phyloP scores from a whole-genome alignment of 441 rosid species.

The Eruca vesicaria region DNA sequence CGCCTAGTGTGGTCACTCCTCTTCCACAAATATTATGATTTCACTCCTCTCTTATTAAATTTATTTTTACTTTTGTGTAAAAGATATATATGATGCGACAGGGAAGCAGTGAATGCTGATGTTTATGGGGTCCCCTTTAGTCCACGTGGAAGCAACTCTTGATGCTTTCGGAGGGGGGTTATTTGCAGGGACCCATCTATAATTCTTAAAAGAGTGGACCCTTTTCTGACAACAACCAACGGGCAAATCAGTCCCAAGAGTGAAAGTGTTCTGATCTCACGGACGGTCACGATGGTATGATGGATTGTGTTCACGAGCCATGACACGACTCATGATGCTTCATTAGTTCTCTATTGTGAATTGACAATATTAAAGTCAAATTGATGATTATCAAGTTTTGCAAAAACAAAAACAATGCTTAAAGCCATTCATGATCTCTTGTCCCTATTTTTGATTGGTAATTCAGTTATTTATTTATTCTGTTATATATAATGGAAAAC shows the following conservation, averaged over 20 bases:
- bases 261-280: conserved; percentile 30
- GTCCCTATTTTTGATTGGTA: conserved; percentile 11
- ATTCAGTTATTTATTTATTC: not conserved
- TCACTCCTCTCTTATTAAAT: conserved; percentile 14
- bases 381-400: conserved; percentile 12
- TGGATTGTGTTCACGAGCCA: conserved; percentile 32
- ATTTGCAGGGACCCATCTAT: conserved; percentile 23
- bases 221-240: conserved; percentile 31
- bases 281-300: conserved; percentile 39
- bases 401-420: conserved; percentile 3
- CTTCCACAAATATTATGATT: conserved; percentile 12
- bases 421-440: conserved; percentile 10
- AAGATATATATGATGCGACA: conserved; percentile 34
- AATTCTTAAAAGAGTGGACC: conserved; percentile 29
- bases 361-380: conserved; percentile 12
- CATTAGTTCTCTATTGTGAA: conserved; percentile 12
- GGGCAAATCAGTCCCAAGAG: too few relatives aligned
- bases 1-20: conserved; percentile 28
- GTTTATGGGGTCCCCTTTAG: conserved; percentile 14
- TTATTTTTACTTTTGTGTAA: conserved; percentile 3
- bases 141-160: conserved; percentile 27
- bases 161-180: conserved; percentile 1
- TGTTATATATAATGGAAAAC: not conserved
- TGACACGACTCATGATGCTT: conserved; percentile 37
- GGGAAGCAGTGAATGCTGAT: conserved; percentile 32